Conservation (phyloP, 192 early-diverging fungal genomes). For the Haplosporangium gracile region DNA sequence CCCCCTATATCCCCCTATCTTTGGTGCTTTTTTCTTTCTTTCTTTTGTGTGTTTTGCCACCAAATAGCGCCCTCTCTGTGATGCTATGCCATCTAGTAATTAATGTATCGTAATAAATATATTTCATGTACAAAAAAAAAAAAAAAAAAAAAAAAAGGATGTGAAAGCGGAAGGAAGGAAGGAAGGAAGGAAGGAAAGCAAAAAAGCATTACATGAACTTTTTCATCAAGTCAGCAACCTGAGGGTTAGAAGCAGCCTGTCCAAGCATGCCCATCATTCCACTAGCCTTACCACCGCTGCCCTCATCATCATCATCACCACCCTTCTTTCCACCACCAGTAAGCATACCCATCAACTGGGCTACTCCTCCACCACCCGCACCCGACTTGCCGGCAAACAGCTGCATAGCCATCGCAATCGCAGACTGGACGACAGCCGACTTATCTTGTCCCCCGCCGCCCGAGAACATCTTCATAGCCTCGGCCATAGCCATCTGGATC, state of each 20-base stretch:
- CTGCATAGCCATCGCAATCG: slow-evolving; percentile 45
- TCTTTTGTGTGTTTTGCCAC: no score
- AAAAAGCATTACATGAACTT: background rate
- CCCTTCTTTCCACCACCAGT: background rate
- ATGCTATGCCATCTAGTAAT: no score
- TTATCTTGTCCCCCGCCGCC: slow-evolving; percentile 32
- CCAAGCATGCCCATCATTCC: slow-evolving; percentile 15
- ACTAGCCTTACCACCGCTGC: background rate
- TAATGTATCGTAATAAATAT: no score
- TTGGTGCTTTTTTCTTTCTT: no score
- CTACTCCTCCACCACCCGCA: slow-evolving; percentile 4
- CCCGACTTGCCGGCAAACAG: slow-evolving; percentile 46
- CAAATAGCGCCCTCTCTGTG: no score
- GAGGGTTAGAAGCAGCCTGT: slow-evolving; percentile 24
- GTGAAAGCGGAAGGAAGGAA: no score
- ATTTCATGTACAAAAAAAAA: no score
- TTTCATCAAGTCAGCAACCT: background rate
- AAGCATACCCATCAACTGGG: slow-evolving; percentile 12
- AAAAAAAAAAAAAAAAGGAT: no score
- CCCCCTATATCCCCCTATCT: no score
- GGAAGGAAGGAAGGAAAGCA: no score
- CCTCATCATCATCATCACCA: background rate
- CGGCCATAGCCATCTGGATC: slow-evolving; percentile 47
- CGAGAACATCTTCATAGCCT: slow-evolving; percentile 52
- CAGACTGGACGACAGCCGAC: slow-evolving; percentile 26